Conservation (phyloP, 495 filamentous ascomycete species). For the Sporormia fimetaria region DNA sequence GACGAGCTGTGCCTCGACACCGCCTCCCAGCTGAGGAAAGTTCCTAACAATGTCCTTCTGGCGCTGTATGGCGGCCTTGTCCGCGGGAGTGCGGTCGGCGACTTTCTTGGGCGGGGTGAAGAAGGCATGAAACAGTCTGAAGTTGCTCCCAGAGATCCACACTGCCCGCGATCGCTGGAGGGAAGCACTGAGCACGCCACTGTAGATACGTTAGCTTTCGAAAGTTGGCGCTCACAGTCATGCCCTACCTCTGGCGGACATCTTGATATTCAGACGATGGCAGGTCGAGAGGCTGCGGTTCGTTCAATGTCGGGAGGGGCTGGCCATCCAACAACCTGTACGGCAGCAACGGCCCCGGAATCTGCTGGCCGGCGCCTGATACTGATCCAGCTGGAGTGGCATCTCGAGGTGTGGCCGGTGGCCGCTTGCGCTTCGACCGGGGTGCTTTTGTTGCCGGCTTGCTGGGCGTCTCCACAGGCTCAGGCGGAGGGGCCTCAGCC, state of each 20-base stretch:
- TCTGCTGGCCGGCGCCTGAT: too few relatives aligned
- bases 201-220: constrained; percentile 31
- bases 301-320: constrained; percentile 60
- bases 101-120: constrained; percentile 38
- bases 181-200: constrained; percentile 73
- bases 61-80: constrained; percentile 53
- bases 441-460: constrained; percentile 5
- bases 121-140: constrained; percentile 91
- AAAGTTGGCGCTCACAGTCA: not conserved
- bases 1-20: constrained; percentile 46
- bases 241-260: constrained; percentile 63
- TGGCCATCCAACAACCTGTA: constrained; percentile 54
- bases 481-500: constrained; percentile 5
- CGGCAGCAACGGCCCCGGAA: constrained; percentile 43
- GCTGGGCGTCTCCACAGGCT: constrained; percentile 8
- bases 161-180: constrained; percentile 72
- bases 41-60: constrained; percentile 76
- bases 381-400: too few relatives aligned
- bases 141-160: constrained; percentile 76
- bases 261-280: constrained; percentile 64
- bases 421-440: constrained; percentile 15
- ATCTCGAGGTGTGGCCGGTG: constrained; percentile 3
- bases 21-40: constrained; percentile 52
- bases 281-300: constrained; percentile 55
- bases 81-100: constrained; percentile 52